A percentile compares a stretch with the other conserved stretches of the same genome.
Conservation (phyloP, 108 stramenopile species). For the Cyclotella cryptica region DNA sequence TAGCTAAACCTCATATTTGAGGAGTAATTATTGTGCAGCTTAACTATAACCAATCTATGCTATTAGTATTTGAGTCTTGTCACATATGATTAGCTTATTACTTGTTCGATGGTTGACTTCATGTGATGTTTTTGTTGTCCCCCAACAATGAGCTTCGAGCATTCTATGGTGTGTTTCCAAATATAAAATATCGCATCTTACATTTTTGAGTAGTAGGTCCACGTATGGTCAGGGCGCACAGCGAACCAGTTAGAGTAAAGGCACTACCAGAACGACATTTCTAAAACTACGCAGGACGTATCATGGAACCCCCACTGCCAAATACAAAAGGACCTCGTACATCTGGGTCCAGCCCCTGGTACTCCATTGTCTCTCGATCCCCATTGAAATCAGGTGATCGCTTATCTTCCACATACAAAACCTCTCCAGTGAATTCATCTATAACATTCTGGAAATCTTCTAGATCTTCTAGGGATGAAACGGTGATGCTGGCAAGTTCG, state of each 20-base stretch:
- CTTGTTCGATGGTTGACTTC: too few species aligned
- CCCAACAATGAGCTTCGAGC: too few species aligned
- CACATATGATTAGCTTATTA: too few species aligned
- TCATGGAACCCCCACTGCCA: constrained; percentile 44
- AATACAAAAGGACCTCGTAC: constrained; percentile 73
- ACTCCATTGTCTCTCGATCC: constrained; percentile 84
- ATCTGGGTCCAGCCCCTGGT: constrained; percentile 86
- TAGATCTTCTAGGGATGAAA: constrained; percentile 60
- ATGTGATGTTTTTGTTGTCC: too few species aligned
- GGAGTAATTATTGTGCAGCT: too few species aligned
- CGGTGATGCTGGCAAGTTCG: constrained; percentile 68
- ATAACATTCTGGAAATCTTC: constrained; percentile 72
- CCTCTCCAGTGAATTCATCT: constrained; percentile 77
- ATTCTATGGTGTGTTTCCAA: too few species aligned
- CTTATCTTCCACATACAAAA: constrained; percentile 63
- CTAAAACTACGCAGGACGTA: constrained; percentile 38
- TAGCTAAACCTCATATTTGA: too few species aligned
- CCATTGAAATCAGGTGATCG: constrained; percentile 67
- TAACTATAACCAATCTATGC: too few species aligned
- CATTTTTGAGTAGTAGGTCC: neutral
- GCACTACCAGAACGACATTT: neutral
- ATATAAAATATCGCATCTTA: too few species aligned
- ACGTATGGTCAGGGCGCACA: too few species aligned
- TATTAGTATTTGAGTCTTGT: too few species aligned
- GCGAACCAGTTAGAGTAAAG: neutral